Evolutionary conservation across 169 alveolate genomes (phyloP).

Genomic region (Eimeria tenella): DNA sequence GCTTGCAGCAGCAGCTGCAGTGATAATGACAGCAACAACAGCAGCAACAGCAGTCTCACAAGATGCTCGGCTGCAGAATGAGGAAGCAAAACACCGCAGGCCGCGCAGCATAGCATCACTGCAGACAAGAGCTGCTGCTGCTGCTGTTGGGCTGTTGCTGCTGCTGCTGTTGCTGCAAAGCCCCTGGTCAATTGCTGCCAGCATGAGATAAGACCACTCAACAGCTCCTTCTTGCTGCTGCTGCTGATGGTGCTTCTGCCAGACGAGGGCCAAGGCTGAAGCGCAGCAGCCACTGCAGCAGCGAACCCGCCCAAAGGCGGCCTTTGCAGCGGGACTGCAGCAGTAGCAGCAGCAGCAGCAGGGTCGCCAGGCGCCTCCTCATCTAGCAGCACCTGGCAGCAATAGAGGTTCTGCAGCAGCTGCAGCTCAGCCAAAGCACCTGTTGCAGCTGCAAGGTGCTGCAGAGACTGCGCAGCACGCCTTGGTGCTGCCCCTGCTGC

Average conservation of each 20-base stretch:
- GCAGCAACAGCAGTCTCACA: background rate
- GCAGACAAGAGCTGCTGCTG: background rate
- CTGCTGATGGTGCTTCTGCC: constrained; percentile 15
- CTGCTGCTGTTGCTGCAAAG: background rate
- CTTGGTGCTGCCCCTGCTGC: background rate
- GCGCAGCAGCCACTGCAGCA: background rate
- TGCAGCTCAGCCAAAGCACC: background rate
- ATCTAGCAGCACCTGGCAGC: background rate
- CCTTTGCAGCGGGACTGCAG: too few relatives aligned
- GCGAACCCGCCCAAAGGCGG: background rate
- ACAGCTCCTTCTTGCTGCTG: background rate
- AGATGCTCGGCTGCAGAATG: background rate
- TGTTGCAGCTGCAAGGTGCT: background rate
- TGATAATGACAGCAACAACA: background rate
- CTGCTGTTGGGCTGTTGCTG: background rate
- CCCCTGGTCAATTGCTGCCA: background rate
- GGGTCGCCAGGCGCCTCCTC: background rate
- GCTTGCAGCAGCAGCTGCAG: background rate
- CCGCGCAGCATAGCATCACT: background rate
- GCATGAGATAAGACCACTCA: background rate
- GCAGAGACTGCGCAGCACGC: background rate
- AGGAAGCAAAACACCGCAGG: constrained; percentile 11
- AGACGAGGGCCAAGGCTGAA: background rate
- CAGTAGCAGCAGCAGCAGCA: constrained; percentile 16
- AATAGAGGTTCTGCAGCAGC: constrained; percentile 11